Percentiles rank a stretch among this genome's conserved stretches.
These are phyloP conservation scores for Aspergillus flavus DNA, from an alignment of 2,329 filamentous ascomycete species.

Conservation along the genomic window DNA sequence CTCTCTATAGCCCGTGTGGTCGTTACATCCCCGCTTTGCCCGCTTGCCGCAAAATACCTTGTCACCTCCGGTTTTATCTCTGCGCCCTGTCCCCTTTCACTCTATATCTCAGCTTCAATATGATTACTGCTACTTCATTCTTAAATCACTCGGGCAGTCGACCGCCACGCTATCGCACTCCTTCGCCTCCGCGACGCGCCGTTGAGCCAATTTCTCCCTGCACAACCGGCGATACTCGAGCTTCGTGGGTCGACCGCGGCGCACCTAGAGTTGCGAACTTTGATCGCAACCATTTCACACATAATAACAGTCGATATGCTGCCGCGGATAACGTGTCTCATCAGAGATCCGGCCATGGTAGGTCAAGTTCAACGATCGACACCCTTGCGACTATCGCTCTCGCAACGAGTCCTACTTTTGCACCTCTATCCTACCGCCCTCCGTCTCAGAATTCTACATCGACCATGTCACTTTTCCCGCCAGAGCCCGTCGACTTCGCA, in stretches of 20 bases:
- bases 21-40: slow-evolving; percentile 45
- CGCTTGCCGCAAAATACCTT: slow-evolving; percentile 38
- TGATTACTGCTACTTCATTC: slow-evolving; percentile 46
- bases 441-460: slow-evolving; percentile 30
- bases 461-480: slow-evolving; percentile 31
- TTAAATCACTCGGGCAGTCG: slow-evolving; percentile 37
- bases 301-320: slow-evolving; percentile 25
- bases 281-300: slow-evolving; percentile 25
- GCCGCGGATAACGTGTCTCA: slow-evolving; percentile 25
- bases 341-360: slow-evolving; percentile 43
- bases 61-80: slow-evolving; percentile 24
- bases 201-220: slow-evolving; percentile 50
- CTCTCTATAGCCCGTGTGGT: slow-evolving; percentile 45
- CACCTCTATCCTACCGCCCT: slow-evolving; percentile 36
- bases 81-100: slow-evolving; percentile 14
- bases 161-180: slow-evolving; percentile 49
- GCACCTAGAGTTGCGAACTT: slow-evolving; percentile 26
- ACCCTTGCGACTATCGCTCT: slow-evolving; percentile 55
- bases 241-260: slow-evolving; percentile 34
- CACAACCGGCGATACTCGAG: slow-evolving; percentile 31
- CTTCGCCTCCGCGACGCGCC: slow-evolving; percentile 50
- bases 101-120: slow-evolving; percentile 21
- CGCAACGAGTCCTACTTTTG: slow-evolving; percentile 50
- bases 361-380: slow-evolving; percentile 51
- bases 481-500: slow-evolving; percentile 31